Evolutionary conservation across 805 yeast species (phyloP), one percentile per base, ranked within the genome.

Genomic region (Myxozyma melibiosi): DNA sequence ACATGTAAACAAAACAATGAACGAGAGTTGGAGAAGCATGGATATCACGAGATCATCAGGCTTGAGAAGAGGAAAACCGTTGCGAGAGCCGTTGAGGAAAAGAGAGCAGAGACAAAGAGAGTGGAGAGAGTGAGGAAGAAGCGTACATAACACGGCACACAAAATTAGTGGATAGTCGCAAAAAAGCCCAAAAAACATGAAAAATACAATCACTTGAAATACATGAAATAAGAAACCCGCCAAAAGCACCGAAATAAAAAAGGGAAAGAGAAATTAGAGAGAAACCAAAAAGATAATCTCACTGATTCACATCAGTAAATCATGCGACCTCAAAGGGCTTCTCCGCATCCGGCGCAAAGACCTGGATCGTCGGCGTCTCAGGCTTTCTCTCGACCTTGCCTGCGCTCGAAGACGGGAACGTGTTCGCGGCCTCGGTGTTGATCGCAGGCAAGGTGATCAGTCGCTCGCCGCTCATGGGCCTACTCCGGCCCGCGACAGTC

Each of bases 301-400:
- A 20, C 4, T 2, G 42, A 38, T 25, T 6, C 42, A 38, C 42
- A 38, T 20, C 18, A 20, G 42, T 38, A 38, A 38, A 38, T 54
- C 24, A 54, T 18, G 53, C 59, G 18, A 57, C 40, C 24, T 55
- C 57, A 25, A 55, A 39, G 9, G 63, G 61, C 20, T 45, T 42
- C 37, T 59, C 63, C n/a, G 55, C 41, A 16, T 60, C 64, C 9
- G 64, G 64, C 9, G 64, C 58, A 46, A 60, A 60, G 7, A 60
- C 64, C 35, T 60, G 62, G 44, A 60, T 57, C 11, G 62, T 58
- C 6, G 64, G 64, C 4, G 64, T 60, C 27, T 20, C 38, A 13
- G 63, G 63, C 31, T n/a, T 20, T 5, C 37, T 24, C 13, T 34
- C 39, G 7, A 9, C 24, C 16, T 20, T 13, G 22, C 30, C 20